Base-by-base conservation (phyloP, 306 rosid genomes). In the Quercus parvula region DNA sequence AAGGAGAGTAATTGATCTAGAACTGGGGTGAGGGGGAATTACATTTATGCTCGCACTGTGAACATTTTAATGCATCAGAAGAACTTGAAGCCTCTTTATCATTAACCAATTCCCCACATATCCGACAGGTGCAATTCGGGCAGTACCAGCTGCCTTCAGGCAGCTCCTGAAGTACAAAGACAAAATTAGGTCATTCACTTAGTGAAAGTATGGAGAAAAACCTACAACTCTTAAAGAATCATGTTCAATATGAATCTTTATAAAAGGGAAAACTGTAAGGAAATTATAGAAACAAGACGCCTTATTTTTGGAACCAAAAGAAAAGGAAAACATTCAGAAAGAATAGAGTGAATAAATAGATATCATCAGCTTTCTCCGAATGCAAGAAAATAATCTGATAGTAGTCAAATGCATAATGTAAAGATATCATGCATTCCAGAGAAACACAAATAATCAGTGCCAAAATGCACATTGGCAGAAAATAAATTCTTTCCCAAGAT, bases 101-200 rank as follows among this genome's bases (percentile, higher is more conserved):
- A 52, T 64, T 82, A 62, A 89, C 97, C 72, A 95, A 84, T 82
- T 80, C 79, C 83, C 92, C 96, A 91, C 99, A 95, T 83, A 90
- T 88, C 83, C 84, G 82, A 87, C 99, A 95, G 79, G 94, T 86
- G 88, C 99, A 95, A 78, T 88, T 92, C 71, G 87, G 59, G 88
- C 99, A 95, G 58, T 95, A 95, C 98, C 98, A 95, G 87, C 84
- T 88, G 75, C 99, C 99, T 78, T 92, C 97, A 56, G 98, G 99
- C 81, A 92, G 90, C 80, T 95, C 99, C 99, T 95, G 91, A 78
- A 82, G 57, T 83, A 77, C 64, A 79, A 56, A 81, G 59, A 57
- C 18, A 78, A 82, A 70, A 76, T 28, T 46, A 73, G 44, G 78
- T 77, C 67, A 85, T 71, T 71, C 62, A 74, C 75, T 31, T 33